Evolutionary conservation across 2,329 filamentous ascomycete genomes (phyloP).

Genomic region (Gaeumannomyces tritici): DNA sequence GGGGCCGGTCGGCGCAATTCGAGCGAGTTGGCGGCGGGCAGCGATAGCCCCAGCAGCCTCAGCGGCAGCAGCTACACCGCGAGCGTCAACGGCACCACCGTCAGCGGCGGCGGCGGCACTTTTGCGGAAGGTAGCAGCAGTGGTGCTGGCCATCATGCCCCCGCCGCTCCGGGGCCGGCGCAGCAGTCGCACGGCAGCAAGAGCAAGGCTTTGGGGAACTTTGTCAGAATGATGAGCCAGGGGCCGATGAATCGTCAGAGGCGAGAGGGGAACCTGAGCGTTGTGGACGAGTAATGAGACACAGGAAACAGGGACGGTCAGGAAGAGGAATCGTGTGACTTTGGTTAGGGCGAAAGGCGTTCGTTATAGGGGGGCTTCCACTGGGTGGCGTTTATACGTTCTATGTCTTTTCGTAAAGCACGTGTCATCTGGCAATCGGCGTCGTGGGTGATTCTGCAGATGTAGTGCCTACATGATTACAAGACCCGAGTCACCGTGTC

Average conservation of each 20-base stretch:
- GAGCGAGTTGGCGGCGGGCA: constrained; percentile 44
- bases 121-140: neutral
- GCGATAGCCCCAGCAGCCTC: constrained; percentile 36
- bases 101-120: neutral
- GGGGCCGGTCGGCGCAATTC: constrained; percentile 5
- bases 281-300: neutral
- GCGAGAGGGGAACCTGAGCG: neutral
- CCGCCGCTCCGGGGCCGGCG: neutral
- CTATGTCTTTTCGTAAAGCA: neutral
- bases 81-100: neutral
- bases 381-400: neutral
- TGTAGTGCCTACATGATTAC: too few species aligned
- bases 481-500: too few species aligned
- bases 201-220: neutral
- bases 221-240: constrained; percentile 2
- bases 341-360: neutral
- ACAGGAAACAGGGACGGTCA: neutral
- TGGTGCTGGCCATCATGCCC: neutral
- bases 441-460: too few species aligned
- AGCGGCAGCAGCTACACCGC: constrained; percentile 20
- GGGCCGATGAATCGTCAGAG: constrained; percentile 3
- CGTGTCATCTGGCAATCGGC: too few species aligned
- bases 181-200: neutral
- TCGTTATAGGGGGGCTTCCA: neutral
- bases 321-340: neutral